phyloP scores from a whole-genome alignment of 331 rosid species.

The Acacia concinna region DNA sequence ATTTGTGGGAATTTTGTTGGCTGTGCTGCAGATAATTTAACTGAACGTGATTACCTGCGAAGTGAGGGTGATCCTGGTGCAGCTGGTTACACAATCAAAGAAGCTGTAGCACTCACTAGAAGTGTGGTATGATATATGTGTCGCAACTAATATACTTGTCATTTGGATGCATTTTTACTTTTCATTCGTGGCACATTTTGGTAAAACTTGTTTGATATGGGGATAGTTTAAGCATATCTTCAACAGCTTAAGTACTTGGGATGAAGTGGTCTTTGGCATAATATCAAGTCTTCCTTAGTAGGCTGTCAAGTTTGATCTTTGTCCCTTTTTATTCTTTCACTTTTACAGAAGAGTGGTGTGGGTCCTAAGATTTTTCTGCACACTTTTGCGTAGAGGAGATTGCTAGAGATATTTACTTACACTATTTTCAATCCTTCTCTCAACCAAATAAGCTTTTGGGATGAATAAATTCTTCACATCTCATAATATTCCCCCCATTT shows the following conservation, averaged over 20 bases:
- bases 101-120: constrained; percentile 77
- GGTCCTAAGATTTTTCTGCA: background rate
- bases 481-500: background rate
- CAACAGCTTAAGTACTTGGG: background rate
- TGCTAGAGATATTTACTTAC: background rate
- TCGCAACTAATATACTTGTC: constrained; percentile 14
- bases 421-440: background rate
- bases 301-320: background rate
- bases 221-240: constrained; percentile 12
- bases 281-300: background rate
- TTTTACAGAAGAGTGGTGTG: background rate
- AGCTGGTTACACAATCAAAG: constrained; percentile 89
- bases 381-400: background rate
- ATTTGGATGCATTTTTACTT: constrained; percentile 19
- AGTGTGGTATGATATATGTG: constrained; percentile 72
- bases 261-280: background rate
- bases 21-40: constrained; percentile 44
- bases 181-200: constrained; percentile 16
- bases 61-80: constrained; percentile 93
- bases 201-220: constrained; percentile 2
- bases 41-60: constrained; percentile 81
- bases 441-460: background rate
- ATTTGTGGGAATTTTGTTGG: constrained; percentile 32
- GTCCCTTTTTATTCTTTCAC: background rate
- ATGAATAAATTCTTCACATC: background rate